Evolutionary conservation across 2,329 filamentous ascomycete species (phyloP).

Genomic region (Graphilbum sp.): DNA sequence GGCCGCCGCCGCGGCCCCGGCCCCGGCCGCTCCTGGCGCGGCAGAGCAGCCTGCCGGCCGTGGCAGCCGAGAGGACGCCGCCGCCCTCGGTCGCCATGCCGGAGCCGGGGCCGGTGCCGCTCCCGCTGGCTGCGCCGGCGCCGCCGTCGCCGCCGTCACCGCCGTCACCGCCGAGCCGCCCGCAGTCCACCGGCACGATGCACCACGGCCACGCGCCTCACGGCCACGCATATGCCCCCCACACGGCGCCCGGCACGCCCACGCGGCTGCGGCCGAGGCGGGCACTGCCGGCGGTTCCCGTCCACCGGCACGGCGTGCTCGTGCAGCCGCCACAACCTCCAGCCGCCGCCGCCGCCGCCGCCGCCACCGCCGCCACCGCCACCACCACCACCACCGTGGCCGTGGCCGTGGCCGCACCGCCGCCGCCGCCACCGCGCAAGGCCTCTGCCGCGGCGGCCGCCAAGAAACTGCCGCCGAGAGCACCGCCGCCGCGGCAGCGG

Average conservation of each 20-base stretch:
- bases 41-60: no score
- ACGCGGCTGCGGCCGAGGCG: slow-evolving; percentile 21
- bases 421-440: no score
- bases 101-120: neutral
- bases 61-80: no score
- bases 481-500: no score
- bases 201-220: neutral
- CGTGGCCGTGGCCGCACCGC: no score
- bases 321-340: slow-evolving; percentile 11
- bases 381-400: no score
- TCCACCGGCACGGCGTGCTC: slow-evolving; percentile 36
- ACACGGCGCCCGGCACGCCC: neutral
- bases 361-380: slow-evolving; percentile 1
- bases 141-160: neutral
- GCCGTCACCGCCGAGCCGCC: neutral
- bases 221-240: neutral
- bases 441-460: no score
- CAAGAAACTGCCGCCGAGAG: no score
- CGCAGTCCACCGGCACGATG: neutral
- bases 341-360: slow-evolving; percentile 2
- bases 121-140: neutral
- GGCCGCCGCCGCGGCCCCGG: neutral
- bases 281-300: slow-evolving; percentile 36
- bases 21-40: no score
- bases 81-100: no score